Evolutionary conservation across 1,284 basidiomycete genomes (phyloP), one percentile per base, ranked within the genome.

Genomic region (Boletus mariae): DNA sequence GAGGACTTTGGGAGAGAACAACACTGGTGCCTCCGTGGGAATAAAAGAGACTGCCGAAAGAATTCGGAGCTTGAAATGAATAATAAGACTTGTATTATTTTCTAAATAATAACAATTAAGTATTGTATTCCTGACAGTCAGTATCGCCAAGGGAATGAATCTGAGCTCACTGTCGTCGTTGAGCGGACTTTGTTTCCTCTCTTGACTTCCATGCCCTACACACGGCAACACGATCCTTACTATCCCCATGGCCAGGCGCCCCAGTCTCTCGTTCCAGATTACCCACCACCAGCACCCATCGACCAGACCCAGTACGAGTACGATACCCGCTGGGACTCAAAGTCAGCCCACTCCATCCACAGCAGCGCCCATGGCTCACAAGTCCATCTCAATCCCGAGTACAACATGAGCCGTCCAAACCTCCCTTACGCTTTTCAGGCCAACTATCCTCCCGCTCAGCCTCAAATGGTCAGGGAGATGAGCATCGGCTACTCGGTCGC

Each of bases 401-500:
- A 86, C 52, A 82, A 80, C 57, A 80, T 80, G 78, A 75, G 73
- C 66, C 78, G 83, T 61, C 76, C 79, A 51, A 62, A 64, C 49
- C 20, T 68, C 2, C 66, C 32, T 2, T 47, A 68, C 38, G 60
- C 74, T 4, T 75, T 77, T 59, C 75, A 72, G 58, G 67, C 69
- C 13, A 61, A 85, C 61, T 85, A 87, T 64, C 85, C 84, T 6
- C 66, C 71, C 17, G 71, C 75, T 51, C 78, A 78, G 51, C n/a
- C 63, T 31, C 79, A 78, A n/a, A 69, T 80, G 65, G 71, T 75
- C 47, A 72, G 74, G 57, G 75, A 77, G 50, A 75, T 73, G 59
- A 79, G 77, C 63, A 72, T 65, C 41, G 90, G 87, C 20, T 92
- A 86, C 72, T 83, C 81, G 23, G 74, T 75, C 49, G 85, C 85